Percentiles rank a stretch among this genome's conserved stretches.
phyloP scores from a whole-genome alignment of 2,329 filamentous ascomycete species.

The Aphanoascus verrucosus region DNA sequence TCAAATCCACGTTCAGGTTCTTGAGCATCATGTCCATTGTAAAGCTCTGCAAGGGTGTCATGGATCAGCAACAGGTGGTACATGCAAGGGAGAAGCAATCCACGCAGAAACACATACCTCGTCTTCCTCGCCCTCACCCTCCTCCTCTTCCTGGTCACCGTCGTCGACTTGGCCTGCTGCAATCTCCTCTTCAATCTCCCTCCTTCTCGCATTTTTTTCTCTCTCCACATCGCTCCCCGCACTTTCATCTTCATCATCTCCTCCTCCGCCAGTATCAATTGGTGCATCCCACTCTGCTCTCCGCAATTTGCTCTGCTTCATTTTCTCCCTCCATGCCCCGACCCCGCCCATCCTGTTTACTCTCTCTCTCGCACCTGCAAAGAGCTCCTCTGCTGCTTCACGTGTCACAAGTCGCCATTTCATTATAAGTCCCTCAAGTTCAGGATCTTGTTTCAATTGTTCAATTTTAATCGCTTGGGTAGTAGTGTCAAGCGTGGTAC shows the following conservation, averaged over 20 bases:
- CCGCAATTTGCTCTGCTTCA: slow-evolving; percentile 37
- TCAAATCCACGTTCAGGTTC: slow-evolving; percentile 52
- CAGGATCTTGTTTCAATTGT: slow-evolving; percentile 37
- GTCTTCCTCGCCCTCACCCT: slow-evolving; percentile 25
- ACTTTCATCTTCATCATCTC: slow-evolving; percentile 23
- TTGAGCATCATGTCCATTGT: slow-evolving; percentile 61
- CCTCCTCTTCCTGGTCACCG: slow-evolving; percentile 21
- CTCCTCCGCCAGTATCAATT: slow-evolving; percentile 25
- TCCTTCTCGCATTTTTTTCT: slow-evolving; percentile 26
- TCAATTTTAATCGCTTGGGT: slow-evolving; percentile 46
- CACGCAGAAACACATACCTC: slow-evolving; percentile 26
- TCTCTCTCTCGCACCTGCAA: slow-evolving; percentile 48
- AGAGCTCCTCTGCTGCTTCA: slow-evolving; percentile 57
- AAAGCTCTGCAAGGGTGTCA: slow-evolving; percentile 41
- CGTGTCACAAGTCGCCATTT: slow-evolving; percentile 54
- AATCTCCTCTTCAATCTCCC: slow-evolving; percentile 32
- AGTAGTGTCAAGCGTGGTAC: slow-evolving; percentile 39
- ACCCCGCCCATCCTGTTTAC: slow-evolving; percentile 55
- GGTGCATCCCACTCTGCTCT: slow-evolving; percentile 30
- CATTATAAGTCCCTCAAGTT: slow-evolving; percentile 45
- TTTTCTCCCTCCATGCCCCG: slow-evolving; percentile 43
- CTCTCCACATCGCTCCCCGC: slow-evolving; percentile 36
- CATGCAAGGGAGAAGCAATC: no score
- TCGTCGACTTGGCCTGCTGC: slow-evolving; percentile 25
- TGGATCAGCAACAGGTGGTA: not conserved